These are phyloP conservation scores for Nannizziopsis arthrosporioides DNA, from an alignment of 2,329 filamentous ascomycete genomes.

Conservation along the genomic window DNA sequence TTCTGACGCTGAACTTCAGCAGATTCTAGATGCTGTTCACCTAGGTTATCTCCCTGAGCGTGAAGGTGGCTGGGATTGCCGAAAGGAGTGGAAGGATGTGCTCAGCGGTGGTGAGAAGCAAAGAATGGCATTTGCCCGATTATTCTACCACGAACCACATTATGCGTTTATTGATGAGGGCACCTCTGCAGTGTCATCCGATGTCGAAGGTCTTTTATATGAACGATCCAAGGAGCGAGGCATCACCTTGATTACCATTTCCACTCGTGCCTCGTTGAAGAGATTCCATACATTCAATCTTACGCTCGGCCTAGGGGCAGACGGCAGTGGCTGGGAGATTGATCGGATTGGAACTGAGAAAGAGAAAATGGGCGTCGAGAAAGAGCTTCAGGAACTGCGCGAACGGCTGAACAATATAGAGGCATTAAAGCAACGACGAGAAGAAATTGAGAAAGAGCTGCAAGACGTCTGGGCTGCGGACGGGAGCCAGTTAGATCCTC, in stretches of 20 bases:
- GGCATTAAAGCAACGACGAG: constrained; percentile 64
- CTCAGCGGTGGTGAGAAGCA: constrained; percentile 97
- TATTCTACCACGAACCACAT: constrained; percentile 87
- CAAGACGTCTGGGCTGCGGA: constrained; percentile 49
- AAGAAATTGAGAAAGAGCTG: constrained; percentile 75
- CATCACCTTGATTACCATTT: constrained; percentile 93
- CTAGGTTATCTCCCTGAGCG: constrained; percentile 82
- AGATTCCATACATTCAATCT: constrained; percentile 93
- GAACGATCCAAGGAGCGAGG: constrained; percentile 85
- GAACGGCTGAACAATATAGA: constrained; percentile 72
- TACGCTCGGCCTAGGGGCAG: constrained; percentile 65
- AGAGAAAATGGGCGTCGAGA: constrained; percentile 87
- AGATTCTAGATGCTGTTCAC: constrained; percentile 67
- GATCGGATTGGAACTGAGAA: constrained; percentile 86
- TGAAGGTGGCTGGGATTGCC: constrained; percentile 91
- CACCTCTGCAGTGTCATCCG: constrained; percentile 83
- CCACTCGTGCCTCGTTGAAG: constrained; percentile 84
- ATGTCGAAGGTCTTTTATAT: constrained; percentile 88
- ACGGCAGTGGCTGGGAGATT: constrained; percentile 81
- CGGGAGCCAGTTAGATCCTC: constrained; percentile 28
- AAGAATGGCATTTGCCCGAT: constrained; percentile 75
- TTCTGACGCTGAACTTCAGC: constrained; percentile 64
- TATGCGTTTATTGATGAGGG: constrained; percentile 95
- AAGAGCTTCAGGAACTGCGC: constrained; percentile 72
- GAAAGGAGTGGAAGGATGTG: constrained; percentile 98